Evolutionary conservation across 2,329 filamentous ascomycete genomes (phyloP).

Genomic region (Scopulariopsis brevicaulis): DNA sequence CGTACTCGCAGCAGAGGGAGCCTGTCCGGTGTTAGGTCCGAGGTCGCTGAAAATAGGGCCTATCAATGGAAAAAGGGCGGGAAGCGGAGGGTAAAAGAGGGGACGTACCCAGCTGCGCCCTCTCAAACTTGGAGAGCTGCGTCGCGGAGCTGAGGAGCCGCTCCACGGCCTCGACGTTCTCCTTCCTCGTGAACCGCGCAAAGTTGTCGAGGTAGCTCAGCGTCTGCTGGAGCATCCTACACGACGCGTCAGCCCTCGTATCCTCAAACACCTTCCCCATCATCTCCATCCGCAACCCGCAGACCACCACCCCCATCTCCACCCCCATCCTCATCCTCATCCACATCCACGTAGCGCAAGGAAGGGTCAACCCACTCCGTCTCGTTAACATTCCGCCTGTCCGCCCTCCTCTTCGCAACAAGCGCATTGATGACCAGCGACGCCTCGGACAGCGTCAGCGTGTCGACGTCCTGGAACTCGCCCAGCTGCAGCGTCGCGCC

Average conservation of each 20-base stretch:
- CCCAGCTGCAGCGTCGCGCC: slow-evolving; percentile 72
- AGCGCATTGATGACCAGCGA: slow-evolving; percentile 86
- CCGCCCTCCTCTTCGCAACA: slow-evolving; percentile 66
- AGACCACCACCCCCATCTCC: not conserved
- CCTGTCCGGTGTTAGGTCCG: slow-evolving; percentile 35
- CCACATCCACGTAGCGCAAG: not conserved
- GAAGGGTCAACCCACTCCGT: slow-evolving; percentile 52
- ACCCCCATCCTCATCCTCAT: not conserved
- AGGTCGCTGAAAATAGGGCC: not conserved
- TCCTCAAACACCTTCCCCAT: too few relatives aligned
- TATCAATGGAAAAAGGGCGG: not conserved
- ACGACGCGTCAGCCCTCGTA: slow-evolving; percentile 4
- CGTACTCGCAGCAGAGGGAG: slow-evolving; percentile 81
- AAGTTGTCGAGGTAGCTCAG: slow-evolving; percentile 91
- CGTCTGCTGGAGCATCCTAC: slow-evolving; percentile 71
- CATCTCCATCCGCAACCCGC: too few relatives aligned
- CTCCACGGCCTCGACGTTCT: slow-evolving; percentile 91
- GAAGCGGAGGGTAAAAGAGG: not conserved
- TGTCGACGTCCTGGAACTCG: slow-evolving; percentile 87
- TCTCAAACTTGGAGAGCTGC: slow-evolving; percentile 83
- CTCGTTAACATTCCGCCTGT: slow-evolving; percentile 73
- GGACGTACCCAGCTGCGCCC: slow-evolving; percentile 70
- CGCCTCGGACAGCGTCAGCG: slow-evolving; percentile 85
- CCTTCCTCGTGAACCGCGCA: slow-evolving; percentile 88
- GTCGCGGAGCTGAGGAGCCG: slow-evolving; percentile 69